Evolutionary conservation across 352 stramenopile species (phyloP).

Genomic region (Globisporangium abappressorium): DNA sequence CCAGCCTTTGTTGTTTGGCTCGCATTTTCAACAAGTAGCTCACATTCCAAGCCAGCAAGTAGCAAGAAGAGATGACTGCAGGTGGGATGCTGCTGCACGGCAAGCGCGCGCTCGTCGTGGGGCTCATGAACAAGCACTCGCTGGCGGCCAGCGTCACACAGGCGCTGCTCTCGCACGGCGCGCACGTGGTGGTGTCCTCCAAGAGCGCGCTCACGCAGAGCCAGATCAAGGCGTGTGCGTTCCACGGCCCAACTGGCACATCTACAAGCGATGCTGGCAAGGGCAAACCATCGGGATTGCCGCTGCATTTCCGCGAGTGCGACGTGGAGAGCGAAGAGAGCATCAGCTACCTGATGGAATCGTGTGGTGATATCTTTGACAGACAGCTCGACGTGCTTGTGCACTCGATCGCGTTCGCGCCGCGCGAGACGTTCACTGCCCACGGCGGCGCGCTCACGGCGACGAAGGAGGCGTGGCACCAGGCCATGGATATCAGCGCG

Average conservation of each 20-base stretch:
- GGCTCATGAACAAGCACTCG: constrained; percentile 89
- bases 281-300: constrained; percentile 8
- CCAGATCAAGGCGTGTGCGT: constrained; percentile 51
- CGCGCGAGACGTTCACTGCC: constrained; percentile 63
- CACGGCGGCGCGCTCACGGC: constrained; percentile 46
- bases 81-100: constrained; percentile 35
- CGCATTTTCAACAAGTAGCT: neutral
- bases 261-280: neutral
- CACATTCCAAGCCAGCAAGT: neutral
- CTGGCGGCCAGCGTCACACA: constrained; percentile 74
- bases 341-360: constrained; percentile 46
- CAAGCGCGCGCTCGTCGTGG: constrained; percentile 82
- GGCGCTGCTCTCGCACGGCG: constrained; percentile 57
- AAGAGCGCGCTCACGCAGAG: constrained; percentile 39
- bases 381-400: constrained; percentile 81
- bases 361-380: constrained; percentile 39
- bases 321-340: constrained; percentile 69
- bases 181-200: constrained; percentile 79
- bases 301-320: constrained; percentile 59
- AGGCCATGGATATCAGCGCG: constrained; percentile 83
- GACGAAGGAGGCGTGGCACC: constrained; percentile 52
- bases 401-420: constrained; percentile 90
- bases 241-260: constrained; percentile 26
- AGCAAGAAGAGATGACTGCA: neutral
- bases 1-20: neutral